A percentile compares a stretch with the other conserved stretches of the same genome.
phyloP scores from a whole-genome alignment of 2,329 filamentous ascomycete genomes.

The Colletotrichum lindemuthianum region DNA sequence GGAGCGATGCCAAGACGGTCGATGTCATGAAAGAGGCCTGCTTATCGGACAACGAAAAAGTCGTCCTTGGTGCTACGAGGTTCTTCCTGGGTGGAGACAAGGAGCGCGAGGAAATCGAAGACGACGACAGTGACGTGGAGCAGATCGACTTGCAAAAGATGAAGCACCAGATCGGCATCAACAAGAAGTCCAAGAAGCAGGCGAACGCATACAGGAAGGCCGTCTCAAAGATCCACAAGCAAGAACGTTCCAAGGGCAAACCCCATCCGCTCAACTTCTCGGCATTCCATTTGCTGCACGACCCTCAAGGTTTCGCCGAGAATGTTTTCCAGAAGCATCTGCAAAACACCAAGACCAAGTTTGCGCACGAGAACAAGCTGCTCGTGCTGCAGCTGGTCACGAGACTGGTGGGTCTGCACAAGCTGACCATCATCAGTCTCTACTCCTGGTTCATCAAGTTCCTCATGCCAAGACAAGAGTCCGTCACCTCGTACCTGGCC shows the following conservation, averaged over 20 bases:
- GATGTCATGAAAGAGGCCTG: conserved; percentile 97
- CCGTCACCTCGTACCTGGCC: conserved; percentile 92
- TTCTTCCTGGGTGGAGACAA: conserved; percentile 98
- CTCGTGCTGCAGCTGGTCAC: conserved; percentile 92
- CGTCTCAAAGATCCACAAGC: conserved; percentile 81
- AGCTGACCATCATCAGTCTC: conserved; percentile 86
- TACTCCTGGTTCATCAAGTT: conserved; percentile 98
- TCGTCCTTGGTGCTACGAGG: conserved; percentile 84
- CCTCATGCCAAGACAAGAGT: conserved; percentile 86
- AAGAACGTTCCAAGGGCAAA: conserved; percentile 87
- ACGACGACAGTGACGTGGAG: conserved; percentile 87
- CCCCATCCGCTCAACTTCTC: conserved; percentile 95
- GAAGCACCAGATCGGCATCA: conserved; percentile 87
- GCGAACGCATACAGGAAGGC: conserved; percentile 82
- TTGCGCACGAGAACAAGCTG: conserved; percentile 89
- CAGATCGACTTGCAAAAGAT: conserved; percentile 81
- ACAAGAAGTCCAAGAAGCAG: conserved; percentile 96
- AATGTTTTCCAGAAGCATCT: conserved; percentile 90
- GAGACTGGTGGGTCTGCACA: conserved; percentile 90
- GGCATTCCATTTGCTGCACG: conserved; percentile 90
- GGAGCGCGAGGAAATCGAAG: conserved; percentile 91
- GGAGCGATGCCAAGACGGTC: conserved; percentile 94
- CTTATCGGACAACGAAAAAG: conserved; percentile 91
- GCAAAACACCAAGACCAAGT: conserved; percentile 84
- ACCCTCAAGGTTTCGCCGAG: conserved; percentile 94